Evolutionary conservation across 306 rosid species (phyloP), one percentile per base, ranked within the genome.

Genomic region (Dalbergia cochinchinensis): DNA sequence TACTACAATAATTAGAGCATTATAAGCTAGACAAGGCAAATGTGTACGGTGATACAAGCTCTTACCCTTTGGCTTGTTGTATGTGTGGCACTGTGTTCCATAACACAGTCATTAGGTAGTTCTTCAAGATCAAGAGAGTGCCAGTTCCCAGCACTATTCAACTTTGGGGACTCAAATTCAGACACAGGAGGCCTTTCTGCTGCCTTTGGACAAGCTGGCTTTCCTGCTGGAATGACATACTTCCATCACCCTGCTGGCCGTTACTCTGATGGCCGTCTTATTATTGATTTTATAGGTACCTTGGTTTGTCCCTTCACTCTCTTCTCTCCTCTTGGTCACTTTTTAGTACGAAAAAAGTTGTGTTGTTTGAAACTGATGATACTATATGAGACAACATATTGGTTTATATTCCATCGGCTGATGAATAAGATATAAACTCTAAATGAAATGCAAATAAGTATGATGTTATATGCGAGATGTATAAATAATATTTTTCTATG

Each of bases 151-250:
- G 98, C 94, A 5, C 78, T 94, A n/a, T 92, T 89, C 86, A 94
- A 92, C 88, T 94, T 91, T 13, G 98, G 98, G 3, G 93, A 94
- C 80, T 92, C 97, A 2, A 94, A 94, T 82, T 94, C 98, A 14
- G 97, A 92, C 91, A 94, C 98, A 0, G 98, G 98, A 8, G 97
- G 98, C 33, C 88, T 94, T 35, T 91, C 98, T 18, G 97, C 98
- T 6, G 92, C 91, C 5, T 92, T 92, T 69, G 98, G 98, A 51
- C 98, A 94, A 79, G 80, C 91, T 15, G 87, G 89, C 4, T 81
- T 65, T 22, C 97, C 97, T 12, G 80, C 76, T 8, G 97, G 94
- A 41, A 79, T 67, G 68, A 83, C 94, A 54, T 88, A 41, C 82
- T 92, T 92, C 59, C 88, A 72, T 63, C 84, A 82, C 65, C 91